Conservation (phyloP, 176 grass and related monocot genomes). For the Pontederia paniculata region DNA sequence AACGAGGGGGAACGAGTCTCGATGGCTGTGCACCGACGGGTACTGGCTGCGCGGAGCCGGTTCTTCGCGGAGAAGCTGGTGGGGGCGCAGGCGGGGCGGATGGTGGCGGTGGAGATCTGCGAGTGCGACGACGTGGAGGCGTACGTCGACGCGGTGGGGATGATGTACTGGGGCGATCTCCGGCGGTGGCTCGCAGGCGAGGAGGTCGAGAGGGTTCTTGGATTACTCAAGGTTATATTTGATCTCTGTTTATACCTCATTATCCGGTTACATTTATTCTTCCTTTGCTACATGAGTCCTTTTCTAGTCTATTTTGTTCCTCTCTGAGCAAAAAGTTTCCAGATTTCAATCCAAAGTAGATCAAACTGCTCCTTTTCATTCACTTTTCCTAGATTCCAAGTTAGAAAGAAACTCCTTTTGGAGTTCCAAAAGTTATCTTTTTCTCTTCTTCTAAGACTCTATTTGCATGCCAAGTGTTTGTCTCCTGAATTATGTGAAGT, state of each 20-base stretch:
- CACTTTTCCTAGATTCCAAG: too few species aligned
- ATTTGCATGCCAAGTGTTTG: too few species aligned
- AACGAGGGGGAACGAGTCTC: conserved; percentile 6
- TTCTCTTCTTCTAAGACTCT: too few species aligned
- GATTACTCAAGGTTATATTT: conserved; percentile 13
- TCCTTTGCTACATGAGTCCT: too few species aligned
- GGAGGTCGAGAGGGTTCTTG: conserved; percentile 19
- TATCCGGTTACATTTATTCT: neutral
- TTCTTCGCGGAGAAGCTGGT: conserved; percentile 21
- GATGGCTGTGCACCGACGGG: conserved; percentile 6
- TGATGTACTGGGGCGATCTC: conserved; percentile 17
- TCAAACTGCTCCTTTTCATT: too few species aligned
- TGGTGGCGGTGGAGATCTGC: conserved; percentile 18
- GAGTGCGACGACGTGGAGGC: conserved; percentile 22
- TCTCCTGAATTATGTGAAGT: too few species aligned
- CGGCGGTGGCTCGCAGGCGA: conserved; percentile 7
- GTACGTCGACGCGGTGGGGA: conserved; percentile 10
- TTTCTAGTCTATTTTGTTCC: too few species aligned
- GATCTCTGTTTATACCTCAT: neutral
- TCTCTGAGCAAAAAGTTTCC: too few species aligned
- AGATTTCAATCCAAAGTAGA: too few species aligned
- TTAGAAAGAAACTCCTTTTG: too few species aligned
- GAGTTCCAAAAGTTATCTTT: too few species aligned
- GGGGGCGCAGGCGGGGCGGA: neutral
- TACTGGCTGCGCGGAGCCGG: conserved; percentile 9